Evolutionary conservation across 1,284 basidiomycete genomes (phyloP).

Genomic region (Trichosporon sp.): DNA sequence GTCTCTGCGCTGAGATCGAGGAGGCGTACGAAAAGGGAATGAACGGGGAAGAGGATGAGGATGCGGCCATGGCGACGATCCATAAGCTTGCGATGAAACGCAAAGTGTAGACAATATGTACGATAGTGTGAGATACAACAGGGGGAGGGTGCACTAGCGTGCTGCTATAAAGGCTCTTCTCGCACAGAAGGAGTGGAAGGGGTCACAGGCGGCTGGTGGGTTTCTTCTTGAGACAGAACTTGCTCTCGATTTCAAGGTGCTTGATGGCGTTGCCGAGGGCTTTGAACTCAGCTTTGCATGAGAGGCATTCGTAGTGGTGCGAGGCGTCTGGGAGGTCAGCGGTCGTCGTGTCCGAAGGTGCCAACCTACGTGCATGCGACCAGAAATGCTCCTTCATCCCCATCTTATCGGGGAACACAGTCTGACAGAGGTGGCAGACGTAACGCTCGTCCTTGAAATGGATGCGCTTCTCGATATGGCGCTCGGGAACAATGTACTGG

Average conservation of each 20-base stretch:
- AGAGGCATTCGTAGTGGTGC: not conserved
- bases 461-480: not conserved
- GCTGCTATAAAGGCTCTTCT: not conserved
- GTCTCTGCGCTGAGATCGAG: constrained; percentile 22
- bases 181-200: too few relatives aligned
- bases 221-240: not conserved
- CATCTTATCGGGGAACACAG: not conserved
- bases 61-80: constrained; percentile 18
- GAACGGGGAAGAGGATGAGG: constrained; percentile 28
- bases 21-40: constrained; percentile 29
- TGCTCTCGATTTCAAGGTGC: constrained; percentile 5
- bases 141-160: not conserved
- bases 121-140: not conserved
- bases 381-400: constrained; percentile 2
- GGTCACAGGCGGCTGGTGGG: not conserved
- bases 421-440: not conserved
- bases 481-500: not conserved
- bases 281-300: not conserved
- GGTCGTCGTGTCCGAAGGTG: not conserved
- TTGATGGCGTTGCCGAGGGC: not conserved
- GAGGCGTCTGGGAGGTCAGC: not conserved
- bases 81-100: constrained; percentile 18
- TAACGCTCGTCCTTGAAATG: not conserved
- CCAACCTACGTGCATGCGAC: constrained; percentile 10
- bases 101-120: constrained; percentile 4